Base-by-base conservation (phyloP, 805 yeast species). In the Nakazawaea pomicola region DNA sequence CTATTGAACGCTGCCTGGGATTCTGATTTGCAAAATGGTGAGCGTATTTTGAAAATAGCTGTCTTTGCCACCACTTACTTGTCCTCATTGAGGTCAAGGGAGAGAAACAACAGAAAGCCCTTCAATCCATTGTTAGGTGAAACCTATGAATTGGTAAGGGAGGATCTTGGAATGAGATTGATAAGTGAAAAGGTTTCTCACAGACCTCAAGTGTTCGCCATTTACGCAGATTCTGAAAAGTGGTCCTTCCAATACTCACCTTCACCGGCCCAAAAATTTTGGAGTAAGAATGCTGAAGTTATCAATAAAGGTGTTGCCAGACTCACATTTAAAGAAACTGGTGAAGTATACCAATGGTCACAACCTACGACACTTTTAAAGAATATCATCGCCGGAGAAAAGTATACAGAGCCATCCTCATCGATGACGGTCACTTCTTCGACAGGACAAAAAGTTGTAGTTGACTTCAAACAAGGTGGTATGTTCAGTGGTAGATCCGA, bases 71-170 rank as follows among this genome's bases (percentile, higher is more conserved):
- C 86, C 3, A 78, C 90, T 19, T 75, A 74, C 43, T 58, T 90
- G 7, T 78, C 96, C 0, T 68, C 83, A 9, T 72, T 78, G 51
- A 68, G 97, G 44, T 75, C 76, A 27, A 89, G 85, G 52, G 80
- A 79, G 36, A 72, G 99, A 51, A 79, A 82, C 40, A 58, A 75
- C 29, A 72, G 99, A 48, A 93, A 93, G 56, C 98, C 99, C 1
- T 93, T 93, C 63, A 93, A 89, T 56, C 98, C 99, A 8, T 67
- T 93, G 38, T 65, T 93, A 15, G 97, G 98, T 16, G 99, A 93
- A 58, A 90, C 97, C 0, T 93, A 62, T 59, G 99, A 93, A 60
- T 67, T 87, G 32, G 93, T 88, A 1, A 72, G 96, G 30, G 95
- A 88, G 46, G 95, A 87, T 53, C 61, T 74, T 38, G 90, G 90